Evolutionary conservation across 345 rosid genomes (phyloP).

Genomic region (Anacardium occidentale): DNA sequence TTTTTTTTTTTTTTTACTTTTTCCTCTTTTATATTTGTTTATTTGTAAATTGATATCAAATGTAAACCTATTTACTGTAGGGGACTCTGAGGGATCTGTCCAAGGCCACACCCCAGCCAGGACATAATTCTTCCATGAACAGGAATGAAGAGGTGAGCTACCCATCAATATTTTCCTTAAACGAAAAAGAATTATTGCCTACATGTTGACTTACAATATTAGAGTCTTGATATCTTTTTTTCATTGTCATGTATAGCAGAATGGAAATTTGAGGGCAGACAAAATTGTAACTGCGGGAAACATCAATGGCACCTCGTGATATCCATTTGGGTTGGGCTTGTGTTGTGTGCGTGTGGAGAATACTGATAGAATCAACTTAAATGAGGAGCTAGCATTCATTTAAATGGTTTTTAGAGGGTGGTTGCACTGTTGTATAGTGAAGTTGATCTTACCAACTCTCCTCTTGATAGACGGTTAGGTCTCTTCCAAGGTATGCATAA

Average conservation of each 20-base stretch:
- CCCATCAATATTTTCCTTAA: neutral
- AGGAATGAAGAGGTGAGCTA: conserved; percentile 42
- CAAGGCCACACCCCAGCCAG: conserved; percentile 46
- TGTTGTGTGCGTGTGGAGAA: neutral
- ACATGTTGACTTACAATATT: neutral
- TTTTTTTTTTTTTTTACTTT: neutral
- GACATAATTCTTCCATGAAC: conserved; percentile 31
- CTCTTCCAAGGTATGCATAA: too few species aligned
- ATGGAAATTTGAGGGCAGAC: conserved; percentile 39
- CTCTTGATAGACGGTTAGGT: neutral
- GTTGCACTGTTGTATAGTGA: neutral
- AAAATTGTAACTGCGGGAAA: conserved; percentile 33
- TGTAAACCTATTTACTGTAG: conserved; percentile 29
- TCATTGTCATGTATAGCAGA: conserved; percentile 31
- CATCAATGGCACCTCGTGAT: conserved; percentile 33
- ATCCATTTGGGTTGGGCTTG: conserved; percentile 3
- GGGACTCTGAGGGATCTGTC: conserved; percentile 66
- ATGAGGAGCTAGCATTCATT: neutral
- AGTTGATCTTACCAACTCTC: neutral
- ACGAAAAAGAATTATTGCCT: neutral
- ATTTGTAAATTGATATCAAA: neutral
- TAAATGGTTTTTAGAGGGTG: neutral
- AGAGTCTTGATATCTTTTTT: neutral
- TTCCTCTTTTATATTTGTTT: neutral
- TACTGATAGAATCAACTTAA: neutral